Base-by-base conservation (phyloP, 2,329 filamentous ascomycete species). In the Aspergillus ochraceoroseus region DNA sequence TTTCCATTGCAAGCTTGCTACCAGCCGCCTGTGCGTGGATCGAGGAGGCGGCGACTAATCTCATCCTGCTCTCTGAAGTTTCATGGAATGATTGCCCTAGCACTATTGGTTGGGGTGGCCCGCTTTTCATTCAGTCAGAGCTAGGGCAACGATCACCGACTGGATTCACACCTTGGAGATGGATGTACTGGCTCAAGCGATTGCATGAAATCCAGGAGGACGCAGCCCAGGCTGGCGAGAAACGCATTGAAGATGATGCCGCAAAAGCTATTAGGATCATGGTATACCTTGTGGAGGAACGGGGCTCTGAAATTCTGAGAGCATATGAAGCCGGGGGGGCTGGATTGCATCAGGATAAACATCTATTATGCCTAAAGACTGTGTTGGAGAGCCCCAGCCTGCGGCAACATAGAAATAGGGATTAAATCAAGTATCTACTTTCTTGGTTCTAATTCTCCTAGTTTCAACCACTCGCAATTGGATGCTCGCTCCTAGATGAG, bases 101-200 rank as follows among this genome's bases (percentile, higher is more conserved):
- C 17, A 11, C 14, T 0, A 49, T 56, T 9, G 29, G 46, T 15
- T 35, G 38, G 19, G 46, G 48, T 34, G 53, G 53, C 3, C 12
- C 30, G 18, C n/a, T 17, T 3, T 57, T 57, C 25, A 5, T 52
- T 12, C 18, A 52, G 29, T 58, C 54, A 0, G 53, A 53, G 22
- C 43, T 57, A 3, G 55, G 54, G 5, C 36, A 47, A 39, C 54
- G 48, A 41, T 38, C 52, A 25, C 49, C 48, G 4, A 17, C 32
- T 40, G 54, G 53, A 32, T 54, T 58, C 28, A 41, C 43, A 5
- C 53, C 51, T 8, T 58, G 50, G 54, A 52, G 55, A 48, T 57
- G 38, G 5, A 42, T 58, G 43, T 58, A 41, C 46, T 58, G 55
- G 55, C 33, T 58, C 3, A 57, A 53, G 44, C 46, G 52, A 32